Evolutionary conservation across 306 rosid genomes (phyloP).

Genomic region (Bauhinia variegata): DNA sequence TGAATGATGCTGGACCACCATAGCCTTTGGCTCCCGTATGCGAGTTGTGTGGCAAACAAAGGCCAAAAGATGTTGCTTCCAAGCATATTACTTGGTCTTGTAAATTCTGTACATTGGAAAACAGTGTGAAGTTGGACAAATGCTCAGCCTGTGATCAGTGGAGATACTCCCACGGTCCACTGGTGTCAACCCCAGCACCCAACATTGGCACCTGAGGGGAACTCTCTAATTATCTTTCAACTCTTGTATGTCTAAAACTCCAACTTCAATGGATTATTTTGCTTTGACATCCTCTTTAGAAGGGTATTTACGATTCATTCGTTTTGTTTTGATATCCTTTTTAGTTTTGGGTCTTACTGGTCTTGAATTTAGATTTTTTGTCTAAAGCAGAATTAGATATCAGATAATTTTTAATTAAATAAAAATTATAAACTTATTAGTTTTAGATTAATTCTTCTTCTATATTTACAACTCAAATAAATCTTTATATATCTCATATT

Average conservation of each 20-base stretch:
- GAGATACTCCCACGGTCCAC: conserved; percentile 77
- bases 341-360: too few relatives aligned
- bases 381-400: too few relatives aligned
- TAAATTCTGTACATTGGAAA: conserved; percentile 75
- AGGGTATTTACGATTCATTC: too few relatives aligned
- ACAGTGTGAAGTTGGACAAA: conserved; percentile 69
- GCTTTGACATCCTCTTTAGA: too few relatives aligned
- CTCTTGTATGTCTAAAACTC: not conserved
- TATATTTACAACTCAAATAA: too few relatives aligned
- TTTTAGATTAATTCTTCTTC: too few relatives aligned
- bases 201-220: conserved; percentile 47
- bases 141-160: conserved; percentile 74
- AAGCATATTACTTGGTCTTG: conserved; percentile 64
- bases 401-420: too few relatives aligned
- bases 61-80: conserved; percentile 63
- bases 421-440: too few relatives aligned
- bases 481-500: too few relatives aligned
- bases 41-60: conserved; percentile 64
- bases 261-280: too few relatives aligned
- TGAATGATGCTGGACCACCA: conserved; percentile 38
- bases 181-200: conserved; percentile 42
- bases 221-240: not conserved
- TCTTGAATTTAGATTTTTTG: too few relatives aligned
- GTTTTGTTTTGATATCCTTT: too few relatives aligned
- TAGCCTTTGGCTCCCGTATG: conserved; percentile 81